Evolutionary conservation across 2,329 filamentous ascomycete genomes (phyloP).

Genomic region (Aspergillus neotritici): DNA sequence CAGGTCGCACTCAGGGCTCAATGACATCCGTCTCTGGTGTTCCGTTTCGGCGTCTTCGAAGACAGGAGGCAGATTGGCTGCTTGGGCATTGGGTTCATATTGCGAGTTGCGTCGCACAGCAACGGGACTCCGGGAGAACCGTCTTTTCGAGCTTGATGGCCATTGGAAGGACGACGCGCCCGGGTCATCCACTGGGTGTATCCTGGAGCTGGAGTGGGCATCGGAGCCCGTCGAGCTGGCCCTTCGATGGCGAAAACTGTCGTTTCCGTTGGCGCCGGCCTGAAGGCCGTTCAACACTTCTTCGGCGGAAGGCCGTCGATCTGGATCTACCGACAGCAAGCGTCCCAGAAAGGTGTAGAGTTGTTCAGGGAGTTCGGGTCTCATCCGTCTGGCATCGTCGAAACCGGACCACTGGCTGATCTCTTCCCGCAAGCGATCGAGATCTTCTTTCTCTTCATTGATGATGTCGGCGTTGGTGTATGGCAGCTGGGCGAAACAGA

Average conservation of each 20-base stretch:
- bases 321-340: conserved; percentile 70
- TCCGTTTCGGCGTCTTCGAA: conserved; percentile 9
- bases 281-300: conserved; percentile 78
- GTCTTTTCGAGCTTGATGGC: conserved; percentile 26
- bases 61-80: conserved; percentile 12
- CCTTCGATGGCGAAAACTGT: conserved; percentile 38
- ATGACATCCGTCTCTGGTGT: conserved; percentile 14
- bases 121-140: conserved; percentile 16
- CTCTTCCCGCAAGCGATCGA: conserved; percentile 77
- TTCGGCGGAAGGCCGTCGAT: conserved; percentile 72
- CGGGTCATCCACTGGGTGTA: conserved; percentile 38
- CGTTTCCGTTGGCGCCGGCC: conserved; percentile 52
- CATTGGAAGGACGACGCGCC: conserved; percentile 20
- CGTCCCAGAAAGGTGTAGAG: conserved; percentile 80
- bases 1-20: conserved; percentile 27
- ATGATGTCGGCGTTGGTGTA: conserved; percentile 78
- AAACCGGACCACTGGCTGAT: conserved; percentile 87
- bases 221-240: conserved; percentile 29
- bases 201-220: conserved; percentile 28
- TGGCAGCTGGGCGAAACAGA: conserved; percentile 87
- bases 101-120: conserved; percentile 22
- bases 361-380: conserved; percentile 77
- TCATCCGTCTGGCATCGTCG: conserved; percentile 65
- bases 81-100: conserved; percentile 20
- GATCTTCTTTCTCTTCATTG: conserved; percentile 86